Base-by-base conservation (phyloP, 2,329 filamentous ascomycete genomes). In the Stenocarpella maydis region DNA sequence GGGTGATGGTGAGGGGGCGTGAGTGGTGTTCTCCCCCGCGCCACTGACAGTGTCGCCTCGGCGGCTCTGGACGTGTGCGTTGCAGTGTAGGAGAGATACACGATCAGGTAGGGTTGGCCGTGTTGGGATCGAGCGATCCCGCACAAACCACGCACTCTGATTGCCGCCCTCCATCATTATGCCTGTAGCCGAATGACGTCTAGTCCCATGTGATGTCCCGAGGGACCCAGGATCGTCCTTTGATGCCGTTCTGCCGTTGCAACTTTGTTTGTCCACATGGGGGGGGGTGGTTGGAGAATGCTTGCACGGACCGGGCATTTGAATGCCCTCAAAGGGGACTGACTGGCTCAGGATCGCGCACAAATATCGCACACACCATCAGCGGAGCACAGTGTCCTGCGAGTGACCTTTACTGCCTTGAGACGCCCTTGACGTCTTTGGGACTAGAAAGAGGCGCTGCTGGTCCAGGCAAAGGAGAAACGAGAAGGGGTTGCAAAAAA, bases 191-290 rank as follows among this genome's bases (percentile, higher is more conserved):
- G 12, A 37, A 45, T 63, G 58, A 63, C 58, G 58, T 63, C 43
- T 34, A 49, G 43, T 14, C 34, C 58, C 58, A 26, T 37, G 41
- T 63, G 43, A 63, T 37, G 58, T 12, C 41, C 58, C 43, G 58
- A 63, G 28, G 43, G 58, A 37, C 43, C 28, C 58, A 63, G 58
- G 43, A 49, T 31, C n/a, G 55, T n/a, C 58, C 58, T 63, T 61
- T 61, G 55, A 47, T 28, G 12, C 15, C 10, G n/a, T n/a, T n/a
- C 47, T 28, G 12, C 19, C 6, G 50, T 49, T 34, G 31, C 31
- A 34, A 9, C 31, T 34, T 37, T n/a, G 19, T n/a, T 39, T 21
- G 49, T n/a, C n/a, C n/a, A n/a, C n/a, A n/a, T n/a, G n/a, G n/a
- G n/a, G n/a, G n/a, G n/a, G n/a, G n/a, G n/a, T n/a, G n/a, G n/a